Base-by-base conservation (phyloP, 108 stramenopile genomes). In the Cyclotella cryptica region DNA sequence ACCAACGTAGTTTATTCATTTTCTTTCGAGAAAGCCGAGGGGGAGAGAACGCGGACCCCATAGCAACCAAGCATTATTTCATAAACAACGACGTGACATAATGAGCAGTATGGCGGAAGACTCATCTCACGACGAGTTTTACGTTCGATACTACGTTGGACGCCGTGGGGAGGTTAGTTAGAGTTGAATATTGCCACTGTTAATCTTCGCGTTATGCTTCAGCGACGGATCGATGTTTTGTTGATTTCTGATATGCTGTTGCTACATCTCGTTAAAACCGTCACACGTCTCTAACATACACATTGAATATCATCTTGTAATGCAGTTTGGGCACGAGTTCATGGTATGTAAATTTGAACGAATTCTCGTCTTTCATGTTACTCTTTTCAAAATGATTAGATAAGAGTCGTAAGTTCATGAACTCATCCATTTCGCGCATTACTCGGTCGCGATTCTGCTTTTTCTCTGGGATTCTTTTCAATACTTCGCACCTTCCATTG, bases 261-360 rank as follows among this genome's bases (percentile, higher is more conserved):
- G 15, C 1, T 49, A 3, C 6, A 9, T 49, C 15, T 49, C 47
- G 44, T 13, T 49, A 3, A n/a, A 7, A 3, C 9, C 6, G 2
- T 49, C 47, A 49, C 47, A n/a, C n/a, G 18, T 49, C 47, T n/a
- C 15, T n/a, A n/a, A 49, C 35, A 35, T 6, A 35, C 6, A 6
- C 35, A 35, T 35, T 35, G 2, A 6, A 5, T n/a, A n/a, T 35
- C 35, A 35, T 35, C 35, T 35, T 35, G 6, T 35, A 58, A 3
- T 27, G 18, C 57, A 66, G 71, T 93, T 89, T 70, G 96, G 96
- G 26, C 92, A 95, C 74, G 96, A 97, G 63, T 93, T 94, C 67
- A 87, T 97, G 90, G 69, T 69, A 53, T 41, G 61, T 63, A 4
- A 63, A 13, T 12, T 63, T 11, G 19, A 27, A 10, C 39, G 35